These are phyloP conservation scores for Cercospora zeina DNA, from an alignment of 2,329 filamentous ascomycete species.

Conservation along the genomic window DNA sequence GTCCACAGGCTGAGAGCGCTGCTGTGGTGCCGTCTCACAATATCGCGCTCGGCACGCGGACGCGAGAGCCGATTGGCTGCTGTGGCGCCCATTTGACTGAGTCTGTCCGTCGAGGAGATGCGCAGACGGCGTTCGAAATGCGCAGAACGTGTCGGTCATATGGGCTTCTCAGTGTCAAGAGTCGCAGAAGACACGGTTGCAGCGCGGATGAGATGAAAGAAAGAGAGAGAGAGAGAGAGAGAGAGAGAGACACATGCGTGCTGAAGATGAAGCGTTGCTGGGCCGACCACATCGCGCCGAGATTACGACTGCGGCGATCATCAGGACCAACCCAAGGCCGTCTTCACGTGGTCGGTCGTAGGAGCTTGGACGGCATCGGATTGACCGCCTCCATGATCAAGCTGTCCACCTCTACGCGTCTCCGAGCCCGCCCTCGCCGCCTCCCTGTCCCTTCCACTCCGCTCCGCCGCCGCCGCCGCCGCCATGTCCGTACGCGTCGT, in stretches of 20 bases:
- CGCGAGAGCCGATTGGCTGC: not conserved
- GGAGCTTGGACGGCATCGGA: slow-evolving; percentile 3
- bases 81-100: not conserved
- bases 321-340: too few relatives aligned
- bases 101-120: not conserved
- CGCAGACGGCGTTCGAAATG: not conserved
- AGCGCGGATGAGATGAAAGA: too few relatives aligned
- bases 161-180: not conserved
- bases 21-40: slow-evolving; percentile 20
- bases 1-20: slow-evolving; percentile 24
- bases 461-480: not conserved
- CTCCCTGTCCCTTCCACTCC: too few relatives aligned
- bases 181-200: not conserved
- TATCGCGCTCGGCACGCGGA: not conserved
- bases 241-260: not conserved
- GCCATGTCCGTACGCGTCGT: slow-evolving; percentile 73
- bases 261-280: slow-evolving; percentile 6
- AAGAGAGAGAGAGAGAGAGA: too few relatives aligned
- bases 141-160: not conserved
- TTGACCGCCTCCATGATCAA: slow-evolving; percentile 7
- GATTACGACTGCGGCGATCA: too few relatives aligned
- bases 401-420: not conserved
- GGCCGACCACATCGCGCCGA: not conserved
- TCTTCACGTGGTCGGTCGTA: not conserved
- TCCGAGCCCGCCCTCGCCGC: not conserved